phyloP scores from a whole-genome alignment of 176 grass and related monocot genomes.

The Dendrocalamus sinicus region DNA sequence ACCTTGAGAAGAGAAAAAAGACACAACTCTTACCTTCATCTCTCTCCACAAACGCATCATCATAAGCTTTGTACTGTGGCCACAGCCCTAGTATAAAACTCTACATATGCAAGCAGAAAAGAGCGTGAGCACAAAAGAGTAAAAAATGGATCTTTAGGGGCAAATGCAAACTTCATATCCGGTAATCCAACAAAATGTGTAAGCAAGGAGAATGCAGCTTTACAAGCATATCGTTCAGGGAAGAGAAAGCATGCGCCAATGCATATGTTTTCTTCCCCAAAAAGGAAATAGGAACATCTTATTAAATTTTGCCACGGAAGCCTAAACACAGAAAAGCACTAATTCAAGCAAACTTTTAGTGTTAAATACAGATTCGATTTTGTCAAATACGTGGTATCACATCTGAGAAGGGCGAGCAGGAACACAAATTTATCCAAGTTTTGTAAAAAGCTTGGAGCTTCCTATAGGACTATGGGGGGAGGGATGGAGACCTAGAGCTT shows the following conservation, averaged over 20 bases:
- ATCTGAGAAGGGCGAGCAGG: constrained; percentile 17
- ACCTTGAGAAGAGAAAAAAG: not conserved
- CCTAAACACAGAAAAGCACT: not conserved
- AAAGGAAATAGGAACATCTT: constrained; percentile 5
- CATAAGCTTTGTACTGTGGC: constrained; percentile 73
- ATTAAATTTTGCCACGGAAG: not conserved
- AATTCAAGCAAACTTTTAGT: constrained; percentile 13
- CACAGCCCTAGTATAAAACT: constrained; percentile 53
- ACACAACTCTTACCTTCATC: constrained; percentile 60
- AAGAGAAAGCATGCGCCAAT: not conserved
- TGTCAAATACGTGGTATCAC: not conserved
- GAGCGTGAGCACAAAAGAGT: not conserved
- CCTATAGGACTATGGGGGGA: not conserved
- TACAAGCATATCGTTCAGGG: not conserved
- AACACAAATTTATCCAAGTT: constrained; percentile 22
- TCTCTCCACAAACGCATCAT: constrained; percentile 61
- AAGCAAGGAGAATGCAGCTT: not conserved
- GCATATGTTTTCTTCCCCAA: not conserved
- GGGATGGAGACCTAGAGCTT: constrained; percentile 63
- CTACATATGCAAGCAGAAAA: constrained; percentile 36
- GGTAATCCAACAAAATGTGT: constrained; percentile 21
- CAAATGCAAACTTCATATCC: constrained; percentile 15
- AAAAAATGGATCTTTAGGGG: not conserved
- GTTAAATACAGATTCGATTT: constrained; percentile 5
- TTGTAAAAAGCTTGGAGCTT: not conserved